Evolutionary conservation across 768 basidiomycete species (phyloP).

Genomic region (Psilocybe tampanensis): DNA sequence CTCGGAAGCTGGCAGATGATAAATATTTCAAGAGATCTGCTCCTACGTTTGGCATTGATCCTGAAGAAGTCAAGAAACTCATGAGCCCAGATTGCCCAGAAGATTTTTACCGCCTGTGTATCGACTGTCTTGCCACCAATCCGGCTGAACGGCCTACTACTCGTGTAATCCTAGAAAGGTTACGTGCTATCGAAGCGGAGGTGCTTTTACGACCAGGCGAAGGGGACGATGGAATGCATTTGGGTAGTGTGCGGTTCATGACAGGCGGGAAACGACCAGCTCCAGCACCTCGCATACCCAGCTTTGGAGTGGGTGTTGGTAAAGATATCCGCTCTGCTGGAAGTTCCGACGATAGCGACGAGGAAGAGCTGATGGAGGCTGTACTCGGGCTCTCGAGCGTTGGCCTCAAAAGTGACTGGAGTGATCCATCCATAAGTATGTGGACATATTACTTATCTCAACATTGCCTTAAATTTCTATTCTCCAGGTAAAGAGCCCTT

Average conservation of each 20-base stretch:
- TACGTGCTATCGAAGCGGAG: constrained; percentile 83
- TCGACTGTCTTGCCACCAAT: constrained; percentile 74
- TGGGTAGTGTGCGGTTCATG: constrained; percentile 87
- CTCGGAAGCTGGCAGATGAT: constrained; percentile 85
- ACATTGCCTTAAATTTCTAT: constrained; percentile 1
- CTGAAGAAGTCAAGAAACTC: constrained; percentile 65
- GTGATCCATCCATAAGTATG: constrained; percentile 42
- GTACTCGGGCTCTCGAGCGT: constrained; percentile 55
- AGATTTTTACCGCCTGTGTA: constrained; percentile 72
- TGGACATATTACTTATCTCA: not conserved
- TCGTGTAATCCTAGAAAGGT: constrained; percentile 73
- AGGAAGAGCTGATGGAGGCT: constrained; percentile 70
- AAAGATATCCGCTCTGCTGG: constrained; percentile 54
- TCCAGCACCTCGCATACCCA: constrained; percentile 77
- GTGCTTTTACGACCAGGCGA: constrained; percentile 69
- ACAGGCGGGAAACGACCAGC: constrained; percentile 62
- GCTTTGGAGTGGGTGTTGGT: constrained; percentile 76
- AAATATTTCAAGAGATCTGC: constrained; percentile 74
- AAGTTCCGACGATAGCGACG: constrained; percentile 60
- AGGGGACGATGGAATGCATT: constrained; percentile 63
- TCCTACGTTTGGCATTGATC: constrained; percentile 79
- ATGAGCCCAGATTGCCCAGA: constrained; percentile 79
- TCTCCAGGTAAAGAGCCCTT: constrained; percentile 58
- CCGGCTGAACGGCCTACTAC: constrained; percentile 76
- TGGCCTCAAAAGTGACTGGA: constrained; percentile 50